Evolutionary conservation across 1,284 basidiomycete genomes (phyloP).

Genomic region (Moesziomyces globuligerus): DNA sequence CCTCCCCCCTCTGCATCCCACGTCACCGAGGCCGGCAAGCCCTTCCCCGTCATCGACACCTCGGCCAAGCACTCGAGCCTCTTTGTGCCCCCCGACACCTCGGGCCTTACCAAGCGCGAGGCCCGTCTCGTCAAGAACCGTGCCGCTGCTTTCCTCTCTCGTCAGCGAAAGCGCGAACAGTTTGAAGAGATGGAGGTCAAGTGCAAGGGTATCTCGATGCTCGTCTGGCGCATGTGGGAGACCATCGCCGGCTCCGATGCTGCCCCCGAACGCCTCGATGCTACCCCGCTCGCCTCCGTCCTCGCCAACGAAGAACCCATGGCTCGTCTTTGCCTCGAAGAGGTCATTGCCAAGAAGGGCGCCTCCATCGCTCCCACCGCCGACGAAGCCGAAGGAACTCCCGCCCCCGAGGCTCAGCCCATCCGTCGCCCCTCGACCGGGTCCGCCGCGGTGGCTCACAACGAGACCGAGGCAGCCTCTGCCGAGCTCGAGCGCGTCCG

Average conservation of each 20-base stretch:
- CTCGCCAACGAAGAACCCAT: slow-evolving; percentile 45
- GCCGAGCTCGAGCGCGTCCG: slow-evolving; percentile 44
- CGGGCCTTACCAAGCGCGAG: slow-evolving; percentile 86
- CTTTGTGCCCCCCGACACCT: slow-evolving; percentile 86
- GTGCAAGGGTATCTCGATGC: slow-evolving; percentile 67
- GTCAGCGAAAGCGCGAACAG: slow-evolving; percentile 89
- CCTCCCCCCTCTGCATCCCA: slow-evolving; percentile 63
- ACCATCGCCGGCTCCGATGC: slow-evolving; percentile 49
- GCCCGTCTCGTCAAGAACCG: slow-evolving; percentile 90
- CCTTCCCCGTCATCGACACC: slow-evolving; percentile 67
- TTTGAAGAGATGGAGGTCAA: slow-evolving; percentile 89
- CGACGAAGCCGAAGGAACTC: slow-evolving; percentile 36
- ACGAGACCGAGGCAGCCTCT: slow-evolving; percentile 3
- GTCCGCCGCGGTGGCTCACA: not conserved
- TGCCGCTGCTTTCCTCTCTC: slow-evolving; percentile 86
- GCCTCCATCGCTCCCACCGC: slow-evolving; percentile 57
- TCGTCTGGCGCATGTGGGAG: slow-evolving; percentile 63
- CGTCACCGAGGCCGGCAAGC: slow-evolving; percentile 62
- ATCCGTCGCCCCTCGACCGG: slow-evolving; percentile 2
- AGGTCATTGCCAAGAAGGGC: slow-evolving; percentile 52
- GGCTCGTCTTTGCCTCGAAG: slow-evolving; percentile 48
- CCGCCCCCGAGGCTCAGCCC: slow-evolving; percentile 17
- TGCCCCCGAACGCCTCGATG: slow-evolving; percentile 21
- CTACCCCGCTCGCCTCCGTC: slow-evolving; percentile 34
- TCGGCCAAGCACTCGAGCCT: slow-evolving; percentile 65